Percentiles rank a stretch among this genome's conserved stretches.
Evolutionary conservation across 805 yeast genomes (phyloP).

Genomic region (Lipomyces yamanashiensis): DNA sequence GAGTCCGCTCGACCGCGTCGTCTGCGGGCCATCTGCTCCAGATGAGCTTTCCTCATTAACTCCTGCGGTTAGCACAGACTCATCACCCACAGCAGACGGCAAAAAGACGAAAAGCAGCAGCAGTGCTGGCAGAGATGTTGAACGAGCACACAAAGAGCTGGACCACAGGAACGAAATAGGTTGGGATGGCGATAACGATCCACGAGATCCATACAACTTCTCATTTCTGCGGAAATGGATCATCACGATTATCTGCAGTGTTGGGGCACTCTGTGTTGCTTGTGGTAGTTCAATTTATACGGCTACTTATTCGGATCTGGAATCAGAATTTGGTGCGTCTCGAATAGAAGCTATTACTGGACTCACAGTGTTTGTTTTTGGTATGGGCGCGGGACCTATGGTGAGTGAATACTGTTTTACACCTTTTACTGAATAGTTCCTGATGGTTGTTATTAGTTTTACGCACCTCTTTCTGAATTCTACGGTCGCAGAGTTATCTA

Average conservation of each 20-base stretch:
- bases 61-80: background rate
- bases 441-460: conserved; percentile 41
- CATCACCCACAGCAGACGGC: background rate
- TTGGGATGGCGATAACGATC: conserved; percentile 45
- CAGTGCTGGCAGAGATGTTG: background rate
- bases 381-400: conserved; percentile 69
- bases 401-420: conserved; percentile 9
- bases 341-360: conserved; percentile 55
- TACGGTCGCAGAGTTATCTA: conserved; percentile 73
- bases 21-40: conserved; percentile 3
- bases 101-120: background rate
- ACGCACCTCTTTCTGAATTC: conserved; percentile 72
- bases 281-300: conserved; percentile 58
- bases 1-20: conserved; percentile 1
- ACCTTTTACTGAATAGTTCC: background rate
- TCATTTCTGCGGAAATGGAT: conserved; percentile 48
- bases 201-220: conserved; percentile 47
- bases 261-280: conserved; percentile 44
- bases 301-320: conserved; percentile 50
- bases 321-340: conserved; percentile 47
- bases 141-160: background rate
- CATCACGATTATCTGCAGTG: conserved; percentile 42
- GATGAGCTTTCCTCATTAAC: background rate
- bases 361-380: conserved; percentile 58
- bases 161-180: conserved; percentile 13